These are phyloP conservation scores for Juncus effusus DNA, from an alignment of 176 grass and related monocot species.

Conservation along the genomic window DNA sequence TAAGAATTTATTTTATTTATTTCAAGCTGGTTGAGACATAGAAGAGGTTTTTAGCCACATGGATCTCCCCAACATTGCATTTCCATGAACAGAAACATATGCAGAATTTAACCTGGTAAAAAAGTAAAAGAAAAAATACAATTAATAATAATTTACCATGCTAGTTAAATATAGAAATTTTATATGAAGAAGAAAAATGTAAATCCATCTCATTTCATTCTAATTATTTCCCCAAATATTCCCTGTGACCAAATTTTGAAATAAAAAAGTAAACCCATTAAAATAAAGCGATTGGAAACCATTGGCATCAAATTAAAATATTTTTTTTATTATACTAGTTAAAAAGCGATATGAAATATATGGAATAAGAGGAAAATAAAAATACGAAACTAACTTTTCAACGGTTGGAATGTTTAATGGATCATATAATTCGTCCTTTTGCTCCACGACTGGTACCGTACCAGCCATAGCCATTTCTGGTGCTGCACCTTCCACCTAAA, in stretches of 20 bases:
- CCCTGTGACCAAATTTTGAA: no score
- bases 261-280: no score
- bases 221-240: not conserved
- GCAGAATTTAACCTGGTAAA: constrained; percentile 67
- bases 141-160: no score
- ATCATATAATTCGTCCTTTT: constrained; percentile 80
- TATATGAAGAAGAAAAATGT: not conserved
- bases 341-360: no score
- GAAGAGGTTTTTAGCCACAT: constrained; percentile 86
- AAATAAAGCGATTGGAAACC: no score
- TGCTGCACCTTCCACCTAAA: constrained; percentile 54
- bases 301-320: no score
- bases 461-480: constrained; percentile 40
- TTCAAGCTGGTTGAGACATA: constrained; percentile 35
- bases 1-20: no score
- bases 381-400: constrained; percentile 48
- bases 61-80: constrained; percentile 63
- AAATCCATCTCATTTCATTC: not conserved
- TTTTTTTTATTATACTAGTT: no score
- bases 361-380: not conserved
- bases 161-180: not conserved
- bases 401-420: constrained; percentile 83
- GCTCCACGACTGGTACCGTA: constrained; percentile 52
- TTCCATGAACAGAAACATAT: constrained; percentile 80
- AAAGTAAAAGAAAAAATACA: not conserved